These are phyloP conservation scores for Neurospora sp. DNA, from an alignment of 495 filamentous ascomycete genomes.

Conservation along the genomic window DNA sequence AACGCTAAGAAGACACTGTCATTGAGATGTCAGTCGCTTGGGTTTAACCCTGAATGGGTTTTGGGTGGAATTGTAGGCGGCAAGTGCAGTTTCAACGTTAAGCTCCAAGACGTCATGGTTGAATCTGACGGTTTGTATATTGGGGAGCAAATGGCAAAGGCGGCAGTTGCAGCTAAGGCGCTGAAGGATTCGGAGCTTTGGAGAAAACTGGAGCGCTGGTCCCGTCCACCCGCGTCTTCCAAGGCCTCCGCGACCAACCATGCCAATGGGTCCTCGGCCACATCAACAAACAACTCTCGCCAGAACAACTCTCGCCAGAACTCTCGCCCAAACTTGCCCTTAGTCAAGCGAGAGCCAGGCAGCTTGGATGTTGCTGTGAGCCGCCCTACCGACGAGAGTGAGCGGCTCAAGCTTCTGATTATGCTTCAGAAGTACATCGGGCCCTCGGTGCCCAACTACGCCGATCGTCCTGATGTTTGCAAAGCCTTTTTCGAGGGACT, in stretches of 20 bases:
- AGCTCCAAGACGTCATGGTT: background rate
- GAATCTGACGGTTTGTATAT: background rate
- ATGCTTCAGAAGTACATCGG: slow-evolving; percentile 1
- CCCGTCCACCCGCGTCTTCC: background rate
- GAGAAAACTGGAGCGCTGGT: background rate
- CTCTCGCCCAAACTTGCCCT: background rate
- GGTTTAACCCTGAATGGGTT: slow-evolving; percentile 21
- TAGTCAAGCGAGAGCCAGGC: background rate
- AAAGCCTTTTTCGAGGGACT: slow-evolving; percentile 25
- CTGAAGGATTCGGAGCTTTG: background rate
- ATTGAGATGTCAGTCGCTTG: slow-evolving; percentile 19
- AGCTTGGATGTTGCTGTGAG: background rate
- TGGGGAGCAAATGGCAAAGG: background rate
- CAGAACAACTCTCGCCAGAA: background rate
- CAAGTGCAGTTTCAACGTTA: slow-evolving; percentile 6
- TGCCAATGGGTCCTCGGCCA: background rate
- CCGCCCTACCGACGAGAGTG: background rate
- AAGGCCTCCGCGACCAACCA: too few species aligned
- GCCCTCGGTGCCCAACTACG: background rate
- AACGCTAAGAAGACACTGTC: background rate
- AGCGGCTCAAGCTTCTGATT: slow-evolving; percentile 1
- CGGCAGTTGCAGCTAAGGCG: slow-evolving; percentile 5
- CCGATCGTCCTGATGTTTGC: slow-evolving; percentile 6
- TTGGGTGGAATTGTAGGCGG: background rate
- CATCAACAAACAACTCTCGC: background rate